Percentiles rank a stretch among this genome's conserved stretches.
phyloP scores from a whole-genome alignment of 2,329 filamentous ascomycete species.

The Xylaria sp. region DNA sequence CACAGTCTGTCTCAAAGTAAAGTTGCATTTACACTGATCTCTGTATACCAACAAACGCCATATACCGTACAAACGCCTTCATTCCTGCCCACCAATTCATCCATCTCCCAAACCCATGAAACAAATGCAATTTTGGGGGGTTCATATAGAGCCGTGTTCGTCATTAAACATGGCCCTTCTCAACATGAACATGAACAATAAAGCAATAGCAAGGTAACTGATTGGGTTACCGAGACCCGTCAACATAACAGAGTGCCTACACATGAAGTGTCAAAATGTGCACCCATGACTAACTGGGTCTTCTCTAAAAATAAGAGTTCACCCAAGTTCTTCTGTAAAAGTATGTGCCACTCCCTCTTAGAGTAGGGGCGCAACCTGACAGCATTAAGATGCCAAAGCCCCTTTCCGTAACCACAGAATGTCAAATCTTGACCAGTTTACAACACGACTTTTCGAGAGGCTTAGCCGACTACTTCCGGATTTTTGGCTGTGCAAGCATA shows the following conservation, averaged over 20 bases:
- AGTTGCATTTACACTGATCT: not conserved
- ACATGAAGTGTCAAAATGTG: not conserved
- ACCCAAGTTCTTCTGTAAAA: not conserved
- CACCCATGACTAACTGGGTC: not conserved
- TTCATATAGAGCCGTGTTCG: constrained; percentile 34
- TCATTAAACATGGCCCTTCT: not conserved
- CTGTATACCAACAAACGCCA: constrained; percentile 6
- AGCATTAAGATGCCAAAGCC: constrained; percentile 22
- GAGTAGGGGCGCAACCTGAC: not conserved
- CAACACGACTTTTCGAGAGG: not conserved
- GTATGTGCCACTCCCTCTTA: not conserved
- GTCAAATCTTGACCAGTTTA: not conserved
- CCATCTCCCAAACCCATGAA: not conserved
- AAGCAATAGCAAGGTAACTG: not conserved
- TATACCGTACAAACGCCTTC: constrained; percentile 24
- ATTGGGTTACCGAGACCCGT: no score
- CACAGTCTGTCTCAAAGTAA: not conserved
- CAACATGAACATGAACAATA: constrained; percentile 9
- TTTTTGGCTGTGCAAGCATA: constrained; percentile 70
- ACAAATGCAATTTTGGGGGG: constrained; percentile 21
- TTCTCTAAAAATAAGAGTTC: not conserved
- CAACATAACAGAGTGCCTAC: not conserved
- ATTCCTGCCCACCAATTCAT: constrained; percentile 3
- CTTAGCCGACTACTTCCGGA: constrained; percentile 54
- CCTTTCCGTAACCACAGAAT: constrained; percentile 24